These are phyloP conservation scores for Rubia balearica DNA, from an alignment of 305 asterid genomes.

Conservation along the genomic window DNA sequence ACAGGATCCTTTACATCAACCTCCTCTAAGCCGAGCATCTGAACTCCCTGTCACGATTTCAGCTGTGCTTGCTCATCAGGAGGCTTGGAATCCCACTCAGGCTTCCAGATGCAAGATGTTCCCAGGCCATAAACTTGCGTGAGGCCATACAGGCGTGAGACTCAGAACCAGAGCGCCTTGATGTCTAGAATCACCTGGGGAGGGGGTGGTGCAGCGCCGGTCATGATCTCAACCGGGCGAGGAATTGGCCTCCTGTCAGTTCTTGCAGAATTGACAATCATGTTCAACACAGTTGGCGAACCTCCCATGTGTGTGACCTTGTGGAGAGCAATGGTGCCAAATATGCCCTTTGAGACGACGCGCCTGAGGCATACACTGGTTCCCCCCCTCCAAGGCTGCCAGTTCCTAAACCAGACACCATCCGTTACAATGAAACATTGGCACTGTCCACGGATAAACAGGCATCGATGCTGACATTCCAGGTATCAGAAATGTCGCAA, in stretches of 20 bases:
- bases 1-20: conserved; percentile 55
- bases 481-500: conserved; percentile 43
- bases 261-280: conserved; percentile 45
- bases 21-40: conserved; percentile 44
- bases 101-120: conserved; percentile 59
- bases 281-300: conserved; percentile 85
- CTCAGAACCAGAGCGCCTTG: conserved; percentile 65
- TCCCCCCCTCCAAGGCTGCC: conserved; percentile 69
- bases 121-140: conserved; percentile 76
- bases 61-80: conserved; percentile 34
- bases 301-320: conserved; percentile 81
- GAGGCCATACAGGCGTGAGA: conserved; percentile 71
- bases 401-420: conserved; percentile 80
- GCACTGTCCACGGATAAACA: conserved; percentile 85
- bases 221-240: conserved; percentile 57
- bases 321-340: conserved; percentile 35
- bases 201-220: conserved; percentile 88
- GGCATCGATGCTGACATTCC: conserved; percentile 49
- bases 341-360: conserved; percentile 50
- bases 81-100: conserved; percentile 68
- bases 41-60: conserved; percentile 76
- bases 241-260: conserved; percentile 38
- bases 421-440: conserved; percentile 91
- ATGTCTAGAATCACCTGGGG: conserved; percentile 48
- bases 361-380: conserved; percentile 67